Evolutionary conservation across 1,284 basidiomycete species (phyloP), one percentile per base, ranked within the genome.

Genomic region (Austroboletus novae-zelandiae): DNA sequence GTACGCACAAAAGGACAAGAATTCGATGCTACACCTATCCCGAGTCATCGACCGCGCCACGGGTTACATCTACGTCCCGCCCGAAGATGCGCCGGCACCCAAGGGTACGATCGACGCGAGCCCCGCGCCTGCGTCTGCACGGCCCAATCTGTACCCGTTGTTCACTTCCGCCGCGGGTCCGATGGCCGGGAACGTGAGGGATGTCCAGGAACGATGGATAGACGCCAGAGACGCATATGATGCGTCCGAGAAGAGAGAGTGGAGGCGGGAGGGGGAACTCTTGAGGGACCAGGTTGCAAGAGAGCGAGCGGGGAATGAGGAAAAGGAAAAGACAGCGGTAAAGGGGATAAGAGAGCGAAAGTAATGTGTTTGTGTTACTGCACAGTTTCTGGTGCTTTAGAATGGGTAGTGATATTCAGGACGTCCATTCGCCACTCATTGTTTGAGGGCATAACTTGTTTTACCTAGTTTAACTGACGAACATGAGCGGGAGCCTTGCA

Each of bases 191-290:
- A 60, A 90, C 58, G 76, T 91, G 13, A 74, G 82, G 25, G 91
- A 94, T 61, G 81, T 94, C 5, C 93, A 97, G 66, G 93, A 96
- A 64, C 75, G 93, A 36, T 96, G 91, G 91, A 70, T 93, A 18
- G 89, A 94, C 59, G 81, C 84, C 7, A 78, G 75, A 52, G 87
- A 90, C 32, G 80, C 80, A 44, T 94, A 83, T 70, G 91, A 94
- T 66, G 85, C 81, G 36, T 86, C 74, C 58, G 91, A 97, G 70
- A 81, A 75, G 62, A 75, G 57, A 54, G 77, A 85, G 57, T 90
- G 88, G 87, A 72, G 81, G 51, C 73, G 72, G 39, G 87, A 90
- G 64, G 88, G 76, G 0, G 69, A 77, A 49, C 47, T 67, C 14
- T 60, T 65, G 52, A 56, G 66, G 46, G 65, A 62, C 27, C 56